Base-by-base conservation (phyloP, 2,329 filamentous ascomycete genomes). In the Didymella pinodella region DNA sequence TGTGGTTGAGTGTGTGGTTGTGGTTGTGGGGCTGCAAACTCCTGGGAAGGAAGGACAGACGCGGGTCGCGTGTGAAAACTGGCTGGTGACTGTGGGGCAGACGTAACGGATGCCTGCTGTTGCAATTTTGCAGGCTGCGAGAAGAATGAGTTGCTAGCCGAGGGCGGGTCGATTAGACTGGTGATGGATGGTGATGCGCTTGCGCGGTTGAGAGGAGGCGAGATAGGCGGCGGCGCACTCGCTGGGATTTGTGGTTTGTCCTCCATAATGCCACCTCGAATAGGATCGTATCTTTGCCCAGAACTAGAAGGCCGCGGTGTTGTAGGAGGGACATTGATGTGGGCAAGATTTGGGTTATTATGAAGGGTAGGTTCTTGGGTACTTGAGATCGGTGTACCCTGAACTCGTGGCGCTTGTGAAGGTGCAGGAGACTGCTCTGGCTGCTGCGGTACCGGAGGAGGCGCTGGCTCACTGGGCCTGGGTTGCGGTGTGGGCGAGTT, bases 131-230 rank as follows among this genome's bases (percentile, higher is more conserved):
- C 64, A 34, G 73, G 61, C 46, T 73, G 75, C 0, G 70, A 59
- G 51, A 75, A 73, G 71, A 74, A 72, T 31, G 75, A 67, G 61
- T 76, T 76, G 71, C 66, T 71, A 67, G 76, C 72, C 53, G 69
- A 76, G 2, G 85, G 85, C 32, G 89, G 90, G 66, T 97, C 92
- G 49, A 97, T 91, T 57, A 97, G 84, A 77, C 92, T 96, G 6
- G 92, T 90, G 66, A 97, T 97, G 2, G 94, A 94, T 1, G 94
- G 93, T 4, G 94, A 97, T 38, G 90, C 90, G 73, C 91, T 94
- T n/a, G 91, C 90, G 54, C 90, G 87, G 77, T 90, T 89, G 53
- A 85, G 70, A 72, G 77, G 85, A 7, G 81, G 79, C n/a, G 78
- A 78, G 54, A 80, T 78, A n/a, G 79, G 74, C 20, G 82, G 76